Evolutionary conservation across 192 early-diverging fungal genomes (phyloP).

Genomic region (Linnemannia zychae): DNA sequence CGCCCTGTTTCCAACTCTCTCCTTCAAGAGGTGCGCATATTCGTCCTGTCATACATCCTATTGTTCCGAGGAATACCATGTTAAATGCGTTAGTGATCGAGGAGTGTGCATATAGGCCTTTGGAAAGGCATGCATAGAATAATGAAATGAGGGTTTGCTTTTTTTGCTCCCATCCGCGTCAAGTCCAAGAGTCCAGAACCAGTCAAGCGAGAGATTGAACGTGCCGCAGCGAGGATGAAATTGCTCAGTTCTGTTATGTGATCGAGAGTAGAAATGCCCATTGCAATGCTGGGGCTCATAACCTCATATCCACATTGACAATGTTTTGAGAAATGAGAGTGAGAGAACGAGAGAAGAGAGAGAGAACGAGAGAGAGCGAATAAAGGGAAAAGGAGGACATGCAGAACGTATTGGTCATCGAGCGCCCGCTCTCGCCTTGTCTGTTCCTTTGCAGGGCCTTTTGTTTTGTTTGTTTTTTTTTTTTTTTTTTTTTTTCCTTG

Average conservation of each 20-base stretch:
- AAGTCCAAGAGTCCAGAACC: neutral
- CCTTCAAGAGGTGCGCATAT: constrained; percentile 34
- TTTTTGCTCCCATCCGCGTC: neutral
- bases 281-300: too few relatives aligned
- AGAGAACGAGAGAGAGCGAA: neutral
- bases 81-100: too few relatives aligned
- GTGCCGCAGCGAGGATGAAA: neutral
- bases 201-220: neutral
- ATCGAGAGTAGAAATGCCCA: neutral
- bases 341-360: neutral
- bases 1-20: constrained; percentile 26
- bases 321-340: neutral
- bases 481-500: neutral
- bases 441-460: neutral
- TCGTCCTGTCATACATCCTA: constrained; percentile 23
- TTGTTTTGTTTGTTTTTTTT: neutral
- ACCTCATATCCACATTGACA: too few relatives aligned
- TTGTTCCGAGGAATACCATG: neutral
- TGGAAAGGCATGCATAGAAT: neutral
- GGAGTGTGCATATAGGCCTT: neutral
- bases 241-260: neutral
- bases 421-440: neutral
- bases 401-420: neutral
- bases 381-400: neutral
- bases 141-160: neutral